A percentile compares a stretch with the other conserved stretches of the same genome.
Evolutionary conservation across 352 stramenopile species (phyloP).

Genomic region (Thalassiosira delicatula): DNA sequence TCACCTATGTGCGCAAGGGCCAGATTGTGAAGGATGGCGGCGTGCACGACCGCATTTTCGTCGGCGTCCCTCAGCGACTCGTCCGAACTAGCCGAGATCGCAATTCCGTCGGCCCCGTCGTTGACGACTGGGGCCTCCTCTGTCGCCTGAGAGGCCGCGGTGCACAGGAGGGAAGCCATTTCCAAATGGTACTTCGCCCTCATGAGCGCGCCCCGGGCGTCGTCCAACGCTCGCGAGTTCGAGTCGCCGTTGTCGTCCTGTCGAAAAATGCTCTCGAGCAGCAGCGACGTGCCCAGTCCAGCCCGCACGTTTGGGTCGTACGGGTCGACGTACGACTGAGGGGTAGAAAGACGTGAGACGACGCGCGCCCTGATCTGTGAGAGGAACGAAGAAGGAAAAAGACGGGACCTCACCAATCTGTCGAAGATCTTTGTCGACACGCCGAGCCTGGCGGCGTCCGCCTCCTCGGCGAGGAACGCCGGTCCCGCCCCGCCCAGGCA

Average conservation of each 20-base stretch:
- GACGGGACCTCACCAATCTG: no score
- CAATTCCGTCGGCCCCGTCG: background rate
- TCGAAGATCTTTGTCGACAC: no score
- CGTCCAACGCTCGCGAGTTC: background rate
- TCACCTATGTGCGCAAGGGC: slow-evolving; percentile 45
- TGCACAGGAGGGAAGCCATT: slow-evolving; percentile 41
- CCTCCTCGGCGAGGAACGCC: no score
- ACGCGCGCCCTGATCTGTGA: no score
- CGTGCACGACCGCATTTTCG: slow-evolving; percentile 19
- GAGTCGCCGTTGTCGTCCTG: slow-evolving; percentile 15
- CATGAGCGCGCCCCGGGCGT: slow-evolving; percentile 39
- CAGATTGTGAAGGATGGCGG: slow-evolving; percentile 53
- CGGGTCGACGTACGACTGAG: slow-evolving; percentile 33
- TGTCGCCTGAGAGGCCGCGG: background rate
- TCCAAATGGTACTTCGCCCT: slow-evolving; percentile 65
- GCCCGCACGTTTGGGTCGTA: slow-evolving; percentile 41
- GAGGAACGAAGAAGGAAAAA: no score
- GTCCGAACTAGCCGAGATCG: background rate
- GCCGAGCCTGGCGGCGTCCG: no score
- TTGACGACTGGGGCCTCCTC: background rate
- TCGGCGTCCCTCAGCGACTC: slow-evolving; percentile 6
- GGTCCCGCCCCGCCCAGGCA: no score
- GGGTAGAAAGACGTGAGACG: no score
- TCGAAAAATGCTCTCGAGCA: slow-evolving; percentile 52
- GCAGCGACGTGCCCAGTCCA: slow-evolving; percentile 46